These are phyloP conservation scores for Tricholoma matsutake DNA, from an alignment of 768 basidiomycete genomes.

Conservation along the genomic window DNA sequence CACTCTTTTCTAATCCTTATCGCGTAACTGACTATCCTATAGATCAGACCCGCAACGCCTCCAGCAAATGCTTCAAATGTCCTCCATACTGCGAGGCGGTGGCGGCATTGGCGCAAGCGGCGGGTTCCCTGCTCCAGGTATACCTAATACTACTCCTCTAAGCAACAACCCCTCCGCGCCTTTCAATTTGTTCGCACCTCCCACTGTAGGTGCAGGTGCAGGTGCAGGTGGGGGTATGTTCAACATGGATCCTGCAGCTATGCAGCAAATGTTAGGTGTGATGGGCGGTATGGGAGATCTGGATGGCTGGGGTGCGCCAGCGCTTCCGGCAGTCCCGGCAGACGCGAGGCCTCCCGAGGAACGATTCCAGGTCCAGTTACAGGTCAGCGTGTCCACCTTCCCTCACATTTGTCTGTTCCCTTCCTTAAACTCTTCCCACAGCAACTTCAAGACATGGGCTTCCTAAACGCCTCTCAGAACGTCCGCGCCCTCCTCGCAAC, in stretches of 20 bases:
- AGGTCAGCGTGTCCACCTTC: conserved; percentile 42
- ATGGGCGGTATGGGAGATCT: conserved; percentile 21
- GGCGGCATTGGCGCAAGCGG: conserved; percentile 20
- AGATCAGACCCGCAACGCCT: conserved; percentile 78
- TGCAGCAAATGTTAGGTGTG: conserved; percentile 42
- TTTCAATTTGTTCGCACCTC: conserved; percentile 19
- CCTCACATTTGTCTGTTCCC: not conserved
- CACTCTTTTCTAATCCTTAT: conserved; percentile 8
- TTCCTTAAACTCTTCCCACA: not conserved
- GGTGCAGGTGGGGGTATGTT: conserved; percentile 26
- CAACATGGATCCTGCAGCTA: conserved; percentile 37
- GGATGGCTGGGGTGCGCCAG: conserved; percentile 23
- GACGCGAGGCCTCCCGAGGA: conserved; percentile 85
- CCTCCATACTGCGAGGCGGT: conserved; percentile 42
- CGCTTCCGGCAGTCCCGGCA: conserved; percentile 46
- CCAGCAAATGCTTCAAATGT: conserved; percentile 76
- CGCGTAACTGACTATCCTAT: not conserved
- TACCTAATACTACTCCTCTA: conserved; percentile 38
- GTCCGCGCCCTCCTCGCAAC: conserved; percentile 51
- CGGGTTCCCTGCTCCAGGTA: conserved; percentile 61
- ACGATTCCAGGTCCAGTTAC: conserved; percentile 84
- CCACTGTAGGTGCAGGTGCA: conserved; percentile 7
- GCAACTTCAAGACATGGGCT: not conserved
- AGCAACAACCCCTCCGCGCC: conserved; percentile 14
- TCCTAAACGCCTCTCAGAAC: not conserved